Evolutionary conservation across 441 rosid genomes (phyloP), one percentile per base, ranked within the genome.

Genomic region (Adansonia grandidieri): DNA sequence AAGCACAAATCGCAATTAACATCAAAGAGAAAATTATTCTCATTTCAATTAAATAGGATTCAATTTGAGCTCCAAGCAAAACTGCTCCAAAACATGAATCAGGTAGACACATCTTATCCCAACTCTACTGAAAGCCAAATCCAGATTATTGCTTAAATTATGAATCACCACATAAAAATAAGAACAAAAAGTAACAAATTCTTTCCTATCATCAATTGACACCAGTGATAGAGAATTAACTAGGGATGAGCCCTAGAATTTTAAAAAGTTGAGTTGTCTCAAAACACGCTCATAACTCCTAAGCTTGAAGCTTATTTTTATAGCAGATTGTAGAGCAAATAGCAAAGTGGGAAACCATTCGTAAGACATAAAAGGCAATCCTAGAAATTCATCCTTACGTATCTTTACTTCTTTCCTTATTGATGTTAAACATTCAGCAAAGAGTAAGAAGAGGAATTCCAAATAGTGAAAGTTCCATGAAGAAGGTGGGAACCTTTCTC

Each of bases 391-490:
- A 45, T 44, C 53, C 71, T 17, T 45, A 40, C 13, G 32, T 22
- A 50, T 71, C 74, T 50, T 60, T 71, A 51, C 13, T 24, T 71
- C 40, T 67, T 44, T 67, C 53, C 28, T 63, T 8, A 45, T 47
- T 48, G 58, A 22, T 69, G 37, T 13, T 40, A 48, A 69, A 69
- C 42, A 48, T 67, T 6, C 72, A 32, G 0, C 19, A 7, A n/a
- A 9, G 66, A 1, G 19, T 17, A 71, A 28, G 28, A 71, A 53
- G 40, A 71, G 32, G 45, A 72, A 40, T 15, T 54, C 45, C 64
- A 54, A 37, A 56, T 56, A 19, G 64, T 37, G 64, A 56, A 71
- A 72, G 64, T 54, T 72, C 5, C 75, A 72, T 72, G 75, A 72
- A 19, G 32, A 28, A 28, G 32, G 32, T 28, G 32, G 32, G 32